Evolutionary conservation across 139 green algal genomes (phyloP).

Genomic region (Picochlorum sp.): DNA sequence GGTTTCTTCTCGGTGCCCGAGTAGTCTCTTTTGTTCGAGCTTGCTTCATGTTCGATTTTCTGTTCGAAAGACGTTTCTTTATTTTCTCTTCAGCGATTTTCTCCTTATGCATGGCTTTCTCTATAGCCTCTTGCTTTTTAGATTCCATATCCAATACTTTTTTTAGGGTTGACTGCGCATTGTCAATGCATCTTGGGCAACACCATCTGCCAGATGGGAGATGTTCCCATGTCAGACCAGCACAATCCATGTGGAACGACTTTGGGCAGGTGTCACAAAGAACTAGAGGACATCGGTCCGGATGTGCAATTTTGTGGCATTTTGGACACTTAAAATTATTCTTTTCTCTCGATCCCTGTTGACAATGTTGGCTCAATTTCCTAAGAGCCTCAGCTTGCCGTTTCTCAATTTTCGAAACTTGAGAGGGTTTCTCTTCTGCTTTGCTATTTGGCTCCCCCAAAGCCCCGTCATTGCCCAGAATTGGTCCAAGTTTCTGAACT

Average conservation of each 20-base stretch:
- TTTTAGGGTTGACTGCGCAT: constrained; percentile 11
- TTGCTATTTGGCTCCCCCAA: background rate
- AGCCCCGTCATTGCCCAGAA: background rate
- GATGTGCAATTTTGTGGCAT: constrained; percentile 35
- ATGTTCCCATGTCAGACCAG: constrained; percentile 17
- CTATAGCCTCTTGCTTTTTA: constrained; percentile 4
- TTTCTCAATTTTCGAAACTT: constrained; percentile 3
- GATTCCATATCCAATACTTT: constrained; percentile 26
- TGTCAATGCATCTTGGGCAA: constrained; percentile 35
- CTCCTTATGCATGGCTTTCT: constrained; percentile 6
- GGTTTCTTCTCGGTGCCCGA: constrained; percentile 2
- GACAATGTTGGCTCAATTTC: background rate
- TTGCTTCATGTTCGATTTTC: background rate
- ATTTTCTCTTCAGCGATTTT: constrained; percentile 35
- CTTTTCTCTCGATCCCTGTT: constrained; percentile 4
- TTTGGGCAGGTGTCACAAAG: constrained; percentile 43
- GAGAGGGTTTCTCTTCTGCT: background rate
- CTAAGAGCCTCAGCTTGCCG: constrained; percentile 5
- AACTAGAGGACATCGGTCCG: constrained; percentile 22
- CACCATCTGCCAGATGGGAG: constrained; percentile 34
- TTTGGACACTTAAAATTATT: constrained; percentile 48
- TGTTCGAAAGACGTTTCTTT: constrained; percentile 10
- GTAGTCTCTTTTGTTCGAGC: background rate
- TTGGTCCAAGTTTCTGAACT: background rate
- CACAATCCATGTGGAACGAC: constrained; percentile 36